Conservation (phyloP, 2,329 filamentous ascomycete species). For the Trematosphaeria pertusa region DNA sequence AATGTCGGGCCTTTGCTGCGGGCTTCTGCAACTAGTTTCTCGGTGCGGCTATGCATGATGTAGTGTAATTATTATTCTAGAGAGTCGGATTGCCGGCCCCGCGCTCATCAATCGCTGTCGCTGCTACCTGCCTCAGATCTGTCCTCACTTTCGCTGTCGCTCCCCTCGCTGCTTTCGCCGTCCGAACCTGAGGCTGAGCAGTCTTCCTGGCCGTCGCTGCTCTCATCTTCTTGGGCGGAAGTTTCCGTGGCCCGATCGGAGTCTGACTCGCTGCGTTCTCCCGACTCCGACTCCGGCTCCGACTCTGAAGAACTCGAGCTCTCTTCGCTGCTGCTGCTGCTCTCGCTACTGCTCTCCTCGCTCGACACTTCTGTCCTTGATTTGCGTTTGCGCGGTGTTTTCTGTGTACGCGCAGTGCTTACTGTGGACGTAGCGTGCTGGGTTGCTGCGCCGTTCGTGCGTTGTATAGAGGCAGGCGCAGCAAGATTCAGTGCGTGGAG, state of each 20-base stretch:
- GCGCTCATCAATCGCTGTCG: constrained; percentile 24
- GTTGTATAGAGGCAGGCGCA: constrained; percentile 27
- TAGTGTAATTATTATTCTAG: too few species aligned
- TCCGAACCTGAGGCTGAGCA: background rate
- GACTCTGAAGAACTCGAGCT: constrained; percentile 29
- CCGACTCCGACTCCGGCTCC: too few species aligned
- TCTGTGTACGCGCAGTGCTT: constrained; percentile 20
- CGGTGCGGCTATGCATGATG: too few species aligned
- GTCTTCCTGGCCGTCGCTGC: constrained; percentile 1
- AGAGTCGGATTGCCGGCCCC: too few species aligned
- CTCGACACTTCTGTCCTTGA: constrained; percentile 35
- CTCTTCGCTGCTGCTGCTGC: constrained; percentile 35
- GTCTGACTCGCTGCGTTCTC: constrained; percentile 14
- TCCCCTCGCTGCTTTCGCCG: constrained; percentile 1
- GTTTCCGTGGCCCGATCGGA: constrained; percentile 6
- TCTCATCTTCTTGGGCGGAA: constrained; percentile 5
- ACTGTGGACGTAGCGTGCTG: too few species aligned
- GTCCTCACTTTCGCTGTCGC: constrained; percentile 12
- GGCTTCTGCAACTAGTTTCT: too few species aligned
- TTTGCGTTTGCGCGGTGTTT: constrained; percentile 35
- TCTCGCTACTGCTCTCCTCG: constrained; percentile 44
- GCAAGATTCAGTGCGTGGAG: constrained; percentile 36
- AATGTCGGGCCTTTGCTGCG: too few species aligned
- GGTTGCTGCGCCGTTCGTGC: too few species aligned
- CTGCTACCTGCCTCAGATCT: constrained; percentile 15